A percentile compares a stretch with the other conserved stretches of the same genome.
Evolutionary conservation across 163 green algal species (phyloP).

Genomic region (Volvox carteri): DNA sequence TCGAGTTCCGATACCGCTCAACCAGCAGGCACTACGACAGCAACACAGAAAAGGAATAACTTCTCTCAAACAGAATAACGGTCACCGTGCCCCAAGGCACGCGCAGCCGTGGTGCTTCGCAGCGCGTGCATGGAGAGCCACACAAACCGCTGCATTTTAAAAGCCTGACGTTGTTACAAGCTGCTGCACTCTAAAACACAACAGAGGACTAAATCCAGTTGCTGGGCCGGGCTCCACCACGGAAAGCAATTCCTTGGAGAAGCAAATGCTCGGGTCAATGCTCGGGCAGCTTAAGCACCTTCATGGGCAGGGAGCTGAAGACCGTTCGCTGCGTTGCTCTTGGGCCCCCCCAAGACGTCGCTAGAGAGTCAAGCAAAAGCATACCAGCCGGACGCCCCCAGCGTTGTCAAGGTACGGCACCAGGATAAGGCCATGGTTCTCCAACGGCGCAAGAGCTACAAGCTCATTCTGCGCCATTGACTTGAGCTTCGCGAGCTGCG

Average conservation of each 20-base stretch:
- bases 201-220: too few species aligned
- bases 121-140: neutral
- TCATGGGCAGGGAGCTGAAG: too few species aligned
- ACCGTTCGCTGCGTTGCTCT: too few species aligned
- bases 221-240: too few species aligned
- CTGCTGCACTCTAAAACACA: neutral
- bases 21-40: conserved; percentile 9
- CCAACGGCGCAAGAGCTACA: conserved; percentile 24
- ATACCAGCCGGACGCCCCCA: conserved; percentile 28
- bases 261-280: too few species aligned
- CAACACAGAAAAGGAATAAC: conserved; percentile 33
- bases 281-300: too few species aligned
- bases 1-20: neutral
- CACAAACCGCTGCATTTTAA: neutral
- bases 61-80: conserved; percentile 23
- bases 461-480: conserved; percentile 57
- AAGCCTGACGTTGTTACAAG: conserved; percentile 21
- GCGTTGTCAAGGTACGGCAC: conserved; percentile 51
- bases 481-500: conserved; percentile 44
- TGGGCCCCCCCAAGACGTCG: too few species aligned
- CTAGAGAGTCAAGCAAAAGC: conserved; percentile 41
- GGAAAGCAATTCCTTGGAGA: too few species aligned
- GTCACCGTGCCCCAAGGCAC: conserved; percentile 12
- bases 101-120: conserved; percentile 4
- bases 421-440: conserved; percentile 51